Conservation (phyloP, 2,329 filamentous ascomycete genomes). For the Samsoniella hepiali region DNA sequence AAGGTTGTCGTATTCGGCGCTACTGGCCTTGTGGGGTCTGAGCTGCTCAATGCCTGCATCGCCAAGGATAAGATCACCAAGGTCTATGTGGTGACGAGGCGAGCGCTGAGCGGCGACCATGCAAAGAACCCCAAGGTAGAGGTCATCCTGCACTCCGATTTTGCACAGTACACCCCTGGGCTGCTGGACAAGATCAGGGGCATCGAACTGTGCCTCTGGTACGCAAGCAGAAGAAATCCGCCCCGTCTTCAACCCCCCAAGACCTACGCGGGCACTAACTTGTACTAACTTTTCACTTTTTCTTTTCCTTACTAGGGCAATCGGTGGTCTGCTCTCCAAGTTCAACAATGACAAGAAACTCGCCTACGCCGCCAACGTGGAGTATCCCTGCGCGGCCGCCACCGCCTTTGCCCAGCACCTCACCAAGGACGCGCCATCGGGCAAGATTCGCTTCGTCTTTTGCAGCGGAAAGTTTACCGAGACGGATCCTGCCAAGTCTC, state of each 20-base stretch:
- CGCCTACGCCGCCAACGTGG: conserved; percentile 51
- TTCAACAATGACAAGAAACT: conserved; percentile 45
- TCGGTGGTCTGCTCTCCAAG: conserved; percentile 43
- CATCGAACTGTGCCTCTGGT: conserved; percentile 64
- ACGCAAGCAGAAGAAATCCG: conserved; percentile 27
- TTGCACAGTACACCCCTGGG: conserved; percentile 45
- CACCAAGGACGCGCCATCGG: conserved; percentile 28
- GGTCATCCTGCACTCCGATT: conserved; percentile 50
- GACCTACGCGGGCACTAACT: not conserved
- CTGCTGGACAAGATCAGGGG: conserved; percentile 40
- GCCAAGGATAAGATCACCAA: conserved; percentile 47
- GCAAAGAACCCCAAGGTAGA: conserved; percentile 47
- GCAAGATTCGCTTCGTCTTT: conserved; percentile 42
- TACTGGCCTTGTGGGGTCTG: conserved; percentile 56
- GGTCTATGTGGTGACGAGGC: conserved; percentile 49
- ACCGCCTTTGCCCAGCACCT: conserved; percentile 46
- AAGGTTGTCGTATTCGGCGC: conserved; percentile 57
- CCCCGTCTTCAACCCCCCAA: not conserved
- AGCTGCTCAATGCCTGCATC: conserved; percentile 52
- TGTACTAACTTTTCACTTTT: no score
- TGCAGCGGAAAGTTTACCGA: conserved; percentile 38
- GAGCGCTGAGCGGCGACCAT: conserved; percentile 41
- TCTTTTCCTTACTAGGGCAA: conserved; percentile 31
- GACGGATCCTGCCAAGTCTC: conserved; percentile 32
- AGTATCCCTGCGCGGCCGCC: conserved; percentile 59